phyloP scores from a whole-genome alignment of 371 early-diverging fungal genomes.

The Zopfochytrium polystomum region DNA sequence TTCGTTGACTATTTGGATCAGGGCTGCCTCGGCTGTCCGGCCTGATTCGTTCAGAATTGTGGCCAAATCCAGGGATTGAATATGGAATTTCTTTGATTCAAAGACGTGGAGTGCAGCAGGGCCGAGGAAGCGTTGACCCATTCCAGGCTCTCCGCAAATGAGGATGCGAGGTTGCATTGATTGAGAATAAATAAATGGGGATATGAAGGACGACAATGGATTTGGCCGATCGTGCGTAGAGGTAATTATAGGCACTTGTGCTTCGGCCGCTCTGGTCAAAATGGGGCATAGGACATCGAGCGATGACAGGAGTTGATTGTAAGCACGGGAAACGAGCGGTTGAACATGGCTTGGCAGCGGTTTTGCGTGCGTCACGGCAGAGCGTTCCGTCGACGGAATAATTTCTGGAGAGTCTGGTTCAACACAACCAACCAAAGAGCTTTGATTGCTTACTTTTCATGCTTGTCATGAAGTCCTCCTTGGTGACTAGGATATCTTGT shows the following conservation, averaged over 20 bases:
- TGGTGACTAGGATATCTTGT: constrained; percentile 42
- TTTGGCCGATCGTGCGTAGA: neutral
- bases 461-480: constrained; percentile 52
- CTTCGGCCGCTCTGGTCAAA: constrained; percentile 18
- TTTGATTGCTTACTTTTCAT: constrained; percentile 33
- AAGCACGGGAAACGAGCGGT: constrained; percentile 34
- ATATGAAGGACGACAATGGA: neutral
- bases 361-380: constrained; percentile 39
- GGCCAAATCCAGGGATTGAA: constrained; percentile 42
- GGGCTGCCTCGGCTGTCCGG: constrained; percentile 46
- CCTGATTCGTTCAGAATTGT: constrained; percentile 9
- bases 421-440: neutral
- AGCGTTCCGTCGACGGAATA: constrained; percentile 50
- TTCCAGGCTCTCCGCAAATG: constrained; percentile 51
- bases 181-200: constrained; percentile 15
- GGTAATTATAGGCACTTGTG: constrained; percentile 6
- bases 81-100: constrained; percentile 44
- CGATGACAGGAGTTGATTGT: constrained; percentile 4
- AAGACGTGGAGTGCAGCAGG: constrained; percentile 49
- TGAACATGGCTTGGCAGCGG: constrained; percentile 40
- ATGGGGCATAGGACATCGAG: constrained; percentile 30
- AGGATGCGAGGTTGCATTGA: constrained; percentile 52
- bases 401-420: constrained; percentile 25
- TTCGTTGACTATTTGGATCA: constrained; percentile 49
- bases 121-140: constrained; percentile 52